Evolutionary conservation across 2,329 filamentous ascomycete species (phyloP), one percentile per base, ranked within the genome.

Genomic region (Penicillium occitanis): DNA sequence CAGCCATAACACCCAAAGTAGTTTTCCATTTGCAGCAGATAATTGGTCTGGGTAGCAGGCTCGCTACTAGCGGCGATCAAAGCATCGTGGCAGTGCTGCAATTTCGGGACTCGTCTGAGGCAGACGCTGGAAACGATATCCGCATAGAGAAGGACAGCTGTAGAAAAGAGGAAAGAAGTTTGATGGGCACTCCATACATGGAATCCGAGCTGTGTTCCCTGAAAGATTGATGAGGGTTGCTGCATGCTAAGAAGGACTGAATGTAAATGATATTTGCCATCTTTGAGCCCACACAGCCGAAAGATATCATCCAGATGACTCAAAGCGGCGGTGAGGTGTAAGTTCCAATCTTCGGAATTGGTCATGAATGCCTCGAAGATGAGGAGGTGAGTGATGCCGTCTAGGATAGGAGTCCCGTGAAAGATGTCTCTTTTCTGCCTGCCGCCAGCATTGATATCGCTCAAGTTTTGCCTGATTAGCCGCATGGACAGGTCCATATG

Each of bases 401-500:
- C 44, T 14, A 46, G 17, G 19, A 46, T 14, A 46, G 7, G 44
- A 22, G 44, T 46, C 7, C n/a, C 17, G n/a, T 46, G 17, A 46
- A 46, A n/a, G 17, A 46, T 22, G 8, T 10, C 17, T 46, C 5
- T 33, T 8, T 33, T 10, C 44, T 19, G n/a, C 8, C 50, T 17
- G 50, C 25, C 3, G 11, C 50, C 22, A n/a, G 50, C 22, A 33
- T 55, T 55, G 14, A 19, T 55, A 3, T 55, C 25, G 50, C 50
- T 33, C 50, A 55, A 55, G 50, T 55, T 10, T 55, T 35, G 19
- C 22, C 50, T 55, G 50, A 55, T 55, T 8, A 55, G 50, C 22
- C n/a, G 50, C 50, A 55, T 55, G 50, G 50, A 55, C 50, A 55
- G 7, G 17, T 55, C 50, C 50, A 55, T 55, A n/a, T 55, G 50